These are phyloP conservation scores for Gossypium stocksii DNA, from an alignment of 345 rosid species.

Conservation along the genomic window DNA sequence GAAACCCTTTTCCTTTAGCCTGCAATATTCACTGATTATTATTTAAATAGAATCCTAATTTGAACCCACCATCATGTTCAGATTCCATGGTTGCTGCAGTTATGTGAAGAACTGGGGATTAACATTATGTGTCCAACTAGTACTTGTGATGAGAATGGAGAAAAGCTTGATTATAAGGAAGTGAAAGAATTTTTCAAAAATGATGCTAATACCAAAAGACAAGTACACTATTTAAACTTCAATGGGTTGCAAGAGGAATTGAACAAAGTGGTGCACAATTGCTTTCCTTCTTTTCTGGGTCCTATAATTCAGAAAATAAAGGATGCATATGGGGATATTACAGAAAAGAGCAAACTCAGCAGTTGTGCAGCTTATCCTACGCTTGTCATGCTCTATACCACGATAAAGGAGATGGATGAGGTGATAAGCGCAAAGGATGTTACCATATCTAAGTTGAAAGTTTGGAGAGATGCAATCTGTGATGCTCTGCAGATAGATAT, in stretches of 20 bases:
- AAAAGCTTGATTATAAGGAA: background rate
- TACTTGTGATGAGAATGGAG: too few relatives aligned
- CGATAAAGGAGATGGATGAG: background rate
- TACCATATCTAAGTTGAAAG: background rate
- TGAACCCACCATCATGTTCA: too few relatives aligned
- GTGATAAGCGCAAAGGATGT: background rate
- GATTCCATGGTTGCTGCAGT: too few relatives aligned
- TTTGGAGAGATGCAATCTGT: background rate
- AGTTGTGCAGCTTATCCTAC: background rate
- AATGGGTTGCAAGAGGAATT: background rate
- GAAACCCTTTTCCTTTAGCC: too few relatives aligned
- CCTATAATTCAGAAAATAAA: too few relatives aligned
- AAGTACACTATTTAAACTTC: background rate
- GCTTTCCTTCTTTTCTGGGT: background rate
- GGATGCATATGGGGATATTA: background rate
- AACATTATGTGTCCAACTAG: too few relatives aligned
- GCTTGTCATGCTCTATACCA: background rate
- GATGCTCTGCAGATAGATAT: background rate
- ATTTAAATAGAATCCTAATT: too few relatives aligned
- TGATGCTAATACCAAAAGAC: background rate
- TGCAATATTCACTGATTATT: too few relatives aligned
- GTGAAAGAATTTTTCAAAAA: fast-evolving
- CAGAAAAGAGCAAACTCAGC: background rate
- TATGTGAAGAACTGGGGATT: fast-evolving
- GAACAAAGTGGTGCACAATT: background rate